Evolutionary conservation across 2,329 filamentous ascomycete genomes (phyloP), one percentile per base, ranked within the genome.

Genomic region (Colletotrichum karsti): DNA sequence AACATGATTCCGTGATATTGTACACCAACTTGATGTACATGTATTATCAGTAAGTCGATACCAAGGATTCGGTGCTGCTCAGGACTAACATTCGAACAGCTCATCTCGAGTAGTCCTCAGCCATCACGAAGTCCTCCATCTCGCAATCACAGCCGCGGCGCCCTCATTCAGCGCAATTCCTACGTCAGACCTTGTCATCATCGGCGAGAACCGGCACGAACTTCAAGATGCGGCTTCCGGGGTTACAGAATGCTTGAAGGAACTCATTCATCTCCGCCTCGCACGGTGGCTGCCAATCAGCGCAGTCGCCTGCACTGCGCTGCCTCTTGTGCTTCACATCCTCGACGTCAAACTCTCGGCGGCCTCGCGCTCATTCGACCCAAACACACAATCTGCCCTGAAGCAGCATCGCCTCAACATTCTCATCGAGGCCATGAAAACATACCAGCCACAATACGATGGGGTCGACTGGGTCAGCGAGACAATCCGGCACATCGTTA

Each of bases 11-110:
- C 1, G 77, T 82, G 10, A 79, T 82, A 9, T 62, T 83, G 37
- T 84, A 84, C 72, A 83, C 81, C 4, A 84, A 83, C 44, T 71
- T 85, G 69, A 82, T 85, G 72, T 84, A 83, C 67, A 85, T 86
- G 80, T 84, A 85, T 63, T 86, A 85, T 68, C 79, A 85, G 82
- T 87, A 76, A 71, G 83, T 75, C n/a, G n/a, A n/a, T 1, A 15
- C 2, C 5, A 0, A 10, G 2, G 7, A 0, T 12, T 24, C 5
- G 37, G 39, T 33, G 0, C 0, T 18, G 5, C 10, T n/a, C 22
- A 5, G n/a, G 7, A 12, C 65, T 65, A 7, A 71, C 35, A 74
- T 55, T 18, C n/a, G 5, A 35, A 48, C 65, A 85, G 82, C 67
- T 80, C 82, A 5, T 79, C 81, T 5, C 74, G 78, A 20, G 78